These are phyloP conservation scores for Coemansia sp. DNA, from an alignment of 371 early-diverging fungal species.

Conservation along the genomic window DNA sequence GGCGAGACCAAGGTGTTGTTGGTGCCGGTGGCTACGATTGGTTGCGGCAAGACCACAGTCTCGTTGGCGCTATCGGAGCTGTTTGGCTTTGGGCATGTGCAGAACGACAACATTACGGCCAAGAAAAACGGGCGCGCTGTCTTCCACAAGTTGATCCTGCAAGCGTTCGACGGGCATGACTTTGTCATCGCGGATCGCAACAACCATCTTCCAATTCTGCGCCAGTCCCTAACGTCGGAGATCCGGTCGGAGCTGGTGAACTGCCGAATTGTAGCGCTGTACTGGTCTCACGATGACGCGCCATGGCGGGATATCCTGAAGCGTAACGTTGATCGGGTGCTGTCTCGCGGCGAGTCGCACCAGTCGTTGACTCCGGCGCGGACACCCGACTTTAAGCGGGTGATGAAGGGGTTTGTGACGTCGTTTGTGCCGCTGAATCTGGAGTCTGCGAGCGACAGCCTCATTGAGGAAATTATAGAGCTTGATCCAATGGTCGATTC, in stretches of 20 bases:
- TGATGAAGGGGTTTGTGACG: constrained; percentile 58
- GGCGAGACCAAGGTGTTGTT: constrained; percentile 58
- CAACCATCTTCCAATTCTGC: constrained; percentile 62
- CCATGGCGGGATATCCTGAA: constrained; percentile 49
- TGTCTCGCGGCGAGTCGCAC: constrained; percentile 71
- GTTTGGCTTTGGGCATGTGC: constrained; percentile 65
- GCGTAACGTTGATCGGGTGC: constrained; percentile 55
- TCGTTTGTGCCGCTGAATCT: constrained; percentile 57
- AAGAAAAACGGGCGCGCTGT: constrained; percentile 54
- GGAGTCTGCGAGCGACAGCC: constrained; percentile 48
- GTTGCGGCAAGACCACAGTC: constrained; percentile 73
- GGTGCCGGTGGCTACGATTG: constrained; percentile 73
- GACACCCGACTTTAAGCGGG: constrained; percentile 53
- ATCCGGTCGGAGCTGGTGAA: constrained; percentile 56
- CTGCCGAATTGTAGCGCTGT: constrained; percentile 65
- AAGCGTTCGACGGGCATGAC: constrained; percentile 51
- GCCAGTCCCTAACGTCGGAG: constrained; percentile 53
- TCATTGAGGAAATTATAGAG: constrained; percentile 58
- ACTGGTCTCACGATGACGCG: constrained; percentile 63
- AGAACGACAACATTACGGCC: constrained; percentile 68
- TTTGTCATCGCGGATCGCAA: constrained; percentile 71
- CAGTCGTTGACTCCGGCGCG: constrained; percentile 67
- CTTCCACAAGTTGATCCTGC: constrained; percentile 57
- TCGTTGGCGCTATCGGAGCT: constrained; percentile 56
- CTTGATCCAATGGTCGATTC: constrained; percentile 54